A percentile compares a stretch with the other conserved stretches of the same genome.
phyloP scores from a whole-genome alignment of 1,284 basidiomycete species.

The Coniferiporia weirii region DNA sequence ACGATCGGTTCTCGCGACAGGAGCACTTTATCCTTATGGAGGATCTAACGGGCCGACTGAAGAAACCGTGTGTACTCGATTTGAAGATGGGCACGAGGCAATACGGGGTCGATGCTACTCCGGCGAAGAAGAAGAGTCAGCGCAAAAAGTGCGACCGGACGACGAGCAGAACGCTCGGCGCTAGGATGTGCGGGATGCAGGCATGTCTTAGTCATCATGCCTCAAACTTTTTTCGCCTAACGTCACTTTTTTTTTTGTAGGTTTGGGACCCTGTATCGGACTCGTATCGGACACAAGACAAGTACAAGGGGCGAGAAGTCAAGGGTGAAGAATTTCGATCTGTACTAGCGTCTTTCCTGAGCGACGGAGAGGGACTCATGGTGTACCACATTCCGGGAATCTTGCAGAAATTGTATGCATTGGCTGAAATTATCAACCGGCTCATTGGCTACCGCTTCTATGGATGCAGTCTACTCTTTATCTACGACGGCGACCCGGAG shows the following conservation, averaged over 20 bases:
- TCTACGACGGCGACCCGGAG: slow-evolving; percentile 94
- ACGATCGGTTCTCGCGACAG: slow-evolving; percentile 55
- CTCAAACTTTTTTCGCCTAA: too few relatives aligned
- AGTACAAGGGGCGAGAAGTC: slow-evolving; percentile 92
- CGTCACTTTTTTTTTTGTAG: slow-evolving; percentile 35
- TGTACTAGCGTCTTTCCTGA: slow-evolving; percentile 80
- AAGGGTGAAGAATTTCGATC: slow-evolving; percentile 80
- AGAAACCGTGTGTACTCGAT: slow-evolving; percentile 93
- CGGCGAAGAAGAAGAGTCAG: slow-evolving; percentile 94
- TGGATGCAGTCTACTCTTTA: slow-evolving; percentile 93
- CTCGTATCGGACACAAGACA: slow-evolving; percentile 91
- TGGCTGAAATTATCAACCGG: slow-evolving; percentile 85
- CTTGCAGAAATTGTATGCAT: slow-evolving; percentile 88
- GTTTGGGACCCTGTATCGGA: slow-evolving; percentile 85
- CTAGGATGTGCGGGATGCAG: slow-evolving; percentile 98
- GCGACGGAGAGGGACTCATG: slow-evolving; percentile 79
- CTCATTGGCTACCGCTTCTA: slow-evolving; percentile 96
- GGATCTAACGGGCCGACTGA: slow-evolving; percentile 93
- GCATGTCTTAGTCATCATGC: slow-evolving; percentile 41
- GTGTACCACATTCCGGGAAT: slow-evolving; percentile 91
- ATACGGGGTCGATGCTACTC: slow-evolving; percentile 93
- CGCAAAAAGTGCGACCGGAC: slow-evolving; percentile 97
- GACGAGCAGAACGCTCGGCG: slow-evolving; percentile 86
- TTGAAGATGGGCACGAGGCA: slow-evolving; percentile 99
- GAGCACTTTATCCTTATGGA: slow-evolving; percentile 99